A percentile compares a stretch with the other conserved stretches of the same genome.
phyloP scores from a whole-genome alignment of 164 flowering plant species.

The Stephania japonica region DNA sequence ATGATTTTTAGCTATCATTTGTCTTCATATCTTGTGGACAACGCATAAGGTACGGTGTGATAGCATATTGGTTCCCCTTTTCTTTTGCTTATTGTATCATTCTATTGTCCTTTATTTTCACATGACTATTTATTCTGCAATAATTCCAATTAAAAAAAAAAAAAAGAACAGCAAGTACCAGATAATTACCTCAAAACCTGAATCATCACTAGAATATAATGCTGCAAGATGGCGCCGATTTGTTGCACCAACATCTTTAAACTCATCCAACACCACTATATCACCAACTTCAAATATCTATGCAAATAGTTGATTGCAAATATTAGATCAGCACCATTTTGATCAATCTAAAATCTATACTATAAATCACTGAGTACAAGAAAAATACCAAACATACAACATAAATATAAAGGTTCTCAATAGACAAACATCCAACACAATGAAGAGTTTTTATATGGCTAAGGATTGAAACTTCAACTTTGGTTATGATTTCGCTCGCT shows the following conservation, averaged over 20 bases:
- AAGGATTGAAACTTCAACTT: no score
- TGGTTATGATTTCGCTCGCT: no score
- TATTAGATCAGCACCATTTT: background rate
- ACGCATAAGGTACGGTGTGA: background rate
- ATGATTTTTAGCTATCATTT: background rate
- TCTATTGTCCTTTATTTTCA: no score
- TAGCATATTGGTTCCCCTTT: background rate
- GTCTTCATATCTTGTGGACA: background rate
- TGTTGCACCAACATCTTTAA: slow-evolving; percentile 73
- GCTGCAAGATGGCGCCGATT: slow-evolving; percentile 79
- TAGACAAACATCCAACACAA: background rate
- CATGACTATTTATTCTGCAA: no score
- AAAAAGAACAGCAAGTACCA: background rate
- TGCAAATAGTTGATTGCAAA: slow-evolving; percentile 6
- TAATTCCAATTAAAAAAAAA: no score
- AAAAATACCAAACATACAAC: background rate
- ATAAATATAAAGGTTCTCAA: background rate
- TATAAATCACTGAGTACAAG: background rate
- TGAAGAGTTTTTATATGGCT: no score
- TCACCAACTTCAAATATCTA: slow-evolving; percentile 91
- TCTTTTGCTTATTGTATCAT: background rate
- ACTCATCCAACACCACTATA: slow-evolving; percentile 46
- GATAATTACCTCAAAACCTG: slow-evolving; percentile 82
- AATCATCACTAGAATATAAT: slow-evolving; percentile 68
- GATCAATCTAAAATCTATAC: background rate